Evolutionary conservation across 805 yeast genomes (phyloP).

Genomic region (Helenozyma baotianmanensis): DNA sequence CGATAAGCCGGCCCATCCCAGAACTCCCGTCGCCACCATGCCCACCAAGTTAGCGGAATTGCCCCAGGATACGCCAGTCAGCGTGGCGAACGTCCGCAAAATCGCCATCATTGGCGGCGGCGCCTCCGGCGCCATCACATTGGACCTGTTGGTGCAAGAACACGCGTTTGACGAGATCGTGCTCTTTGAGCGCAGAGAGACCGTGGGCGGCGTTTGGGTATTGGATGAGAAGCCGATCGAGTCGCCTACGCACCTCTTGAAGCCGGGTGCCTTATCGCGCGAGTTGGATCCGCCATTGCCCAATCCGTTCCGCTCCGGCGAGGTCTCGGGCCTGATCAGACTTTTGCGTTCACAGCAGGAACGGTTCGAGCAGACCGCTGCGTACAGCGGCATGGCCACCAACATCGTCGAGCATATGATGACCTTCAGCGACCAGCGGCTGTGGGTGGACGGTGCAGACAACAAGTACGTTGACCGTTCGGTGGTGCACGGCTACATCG

Average conservation of each 20-base stretch:
- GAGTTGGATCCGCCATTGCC: slow-evolving; percentile 23
- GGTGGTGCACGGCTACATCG: slow-evolving; percentile 25
- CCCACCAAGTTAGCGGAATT: slow-evolving; percentile 1
- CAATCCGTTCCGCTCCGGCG: slow-evolving; percentile 16
- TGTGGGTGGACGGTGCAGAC: slow-evolving; percentile 29
- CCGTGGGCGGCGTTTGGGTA: slow-evolving; percentile 43
- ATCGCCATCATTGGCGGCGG: slow-evolving; percentile 51
- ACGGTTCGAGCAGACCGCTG: slow-evolving; percentile 26
- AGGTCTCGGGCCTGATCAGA: not conserved
- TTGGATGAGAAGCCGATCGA: slow-evolving; percentile 19
- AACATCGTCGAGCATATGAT: slow-evolving; percentile 42
- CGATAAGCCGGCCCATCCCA: no score
- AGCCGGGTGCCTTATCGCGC: slow-evolving; percentile 17
- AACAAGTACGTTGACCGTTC: slow-evolving; percentile 24
- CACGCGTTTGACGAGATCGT: slow-evolving; percentile 26
- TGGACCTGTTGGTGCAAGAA: slow-evolving; percentile 37
- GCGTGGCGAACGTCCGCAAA: slow-evolving; percentile 15
- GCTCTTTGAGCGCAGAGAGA: slow-evolving; percentile 37
- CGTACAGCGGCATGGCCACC: slow-evolving; percentile 24
- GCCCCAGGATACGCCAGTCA: no score
- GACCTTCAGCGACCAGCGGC: slow-evolving; percentile 40
- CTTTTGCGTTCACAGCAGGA: slow-evolving; percentile 17
- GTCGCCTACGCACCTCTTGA: slow-evolving; percentile 11
- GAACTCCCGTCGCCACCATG: not conserved
- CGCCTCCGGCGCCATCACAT: slow-evolving; percentile 43